Base-by-base conservation (phyloP, 169 alveolate species). In the Plasmodium cynomolgi region DNA sequence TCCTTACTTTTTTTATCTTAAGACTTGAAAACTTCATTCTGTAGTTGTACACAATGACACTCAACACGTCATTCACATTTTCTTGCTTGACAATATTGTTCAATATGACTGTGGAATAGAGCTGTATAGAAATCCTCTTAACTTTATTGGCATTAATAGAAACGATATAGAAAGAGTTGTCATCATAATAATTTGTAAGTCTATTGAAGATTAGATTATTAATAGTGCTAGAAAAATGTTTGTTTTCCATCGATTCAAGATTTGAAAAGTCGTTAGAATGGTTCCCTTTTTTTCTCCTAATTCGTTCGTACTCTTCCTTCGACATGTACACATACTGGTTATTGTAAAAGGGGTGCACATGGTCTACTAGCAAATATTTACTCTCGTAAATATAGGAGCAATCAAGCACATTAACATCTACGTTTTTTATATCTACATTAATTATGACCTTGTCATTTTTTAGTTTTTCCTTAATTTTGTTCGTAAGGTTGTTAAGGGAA, bases 351-450 rank as follows among this genome's bases (percentile, higher is more conserved):
- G 94, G 94, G 71, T 90, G 94, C 9, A 80, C 83, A 31, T 79
- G 73, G 41, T 90, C 73, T 41, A 90, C 29, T 39, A 80, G 74
- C 50, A 90, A 79, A 73, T 79, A 90, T 15, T 90, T 90, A 80
- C 94, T 80, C 7, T 90, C 94, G 37, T 90, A 74, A 26, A 90
- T 90, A 44, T 90, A 90, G 26, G 90, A 90, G 82, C 91, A 80
- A 44, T 90, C 91, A 17, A 90, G 56, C 4, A 90, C 83, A 58
- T 90, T 80, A 31, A 90, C 34, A 44, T 90, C 84, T 62, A 90
- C 72, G 82, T 90, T 90, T n/a, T 31, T 80, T 41, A 90, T 39
- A 44, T 90, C 94, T 3, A 80, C 39, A 41, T 80, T 56, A 62
- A 90, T 44, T 80, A 90, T 17, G 50, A 90, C 75, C n/a, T 85